Evolutionary conservation across 768 basidiomycete genomes (phyloP), one percentile per base, ranked within the genome.

Genomic region (Leucogyrophana mollusca): DNA sequence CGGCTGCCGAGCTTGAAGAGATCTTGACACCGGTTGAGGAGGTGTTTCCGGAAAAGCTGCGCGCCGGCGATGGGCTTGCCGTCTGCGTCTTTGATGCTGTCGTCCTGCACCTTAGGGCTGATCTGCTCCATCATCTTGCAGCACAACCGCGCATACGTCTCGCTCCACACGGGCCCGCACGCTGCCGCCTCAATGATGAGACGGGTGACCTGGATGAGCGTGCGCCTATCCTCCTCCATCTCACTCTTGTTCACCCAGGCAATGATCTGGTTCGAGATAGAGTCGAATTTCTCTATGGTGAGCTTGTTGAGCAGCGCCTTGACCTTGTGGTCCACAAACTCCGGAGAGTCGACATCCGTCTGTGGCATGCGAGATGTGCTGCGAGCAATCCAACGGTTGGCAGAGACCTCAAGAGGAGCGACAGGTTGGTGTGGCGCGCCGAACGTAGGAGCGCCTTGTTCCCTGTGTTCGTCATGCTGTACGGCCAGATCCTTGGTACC

Each of bases 1-100:
- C 85, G n/a, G n/a, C n/a, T n/a, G n/a, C n/a, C n/a, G n/a, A n/a
- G 82, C 73, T 98, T 94, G 66, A 98, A 97, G 70, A 97, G 94
- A 61, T 96, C 91, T 64, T 96, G 94, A 70, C 95, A 98, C 35
- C 94, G 82, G 62, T 95, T 95, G 45, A 98, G 78, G 17, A 98
- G 79, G 70, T 97, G 97, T 71, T 95, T 95, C 52, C 94, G 78
- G 87, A 98, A 99, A 34, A 97, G 79, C 49, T 90, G 84, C 40
- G 94, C 94, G 56, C 95, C 95, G 34, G 88, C 77, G 49, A 94
- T 87, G 16, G 89, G 89, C 61, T 87, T 87, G 60, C 90, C 91
- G 52, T 94, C 90, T 10, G 71, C 34, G 53, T 82, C 83, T 70
- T 76, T 82, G 70, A 95, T 89, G 9, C 85, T 83, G 49, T 93